phyloP scores from a whole-genome alignment of 805 yeast genomes.

The Saccharomycopsis amapae region DNA sequence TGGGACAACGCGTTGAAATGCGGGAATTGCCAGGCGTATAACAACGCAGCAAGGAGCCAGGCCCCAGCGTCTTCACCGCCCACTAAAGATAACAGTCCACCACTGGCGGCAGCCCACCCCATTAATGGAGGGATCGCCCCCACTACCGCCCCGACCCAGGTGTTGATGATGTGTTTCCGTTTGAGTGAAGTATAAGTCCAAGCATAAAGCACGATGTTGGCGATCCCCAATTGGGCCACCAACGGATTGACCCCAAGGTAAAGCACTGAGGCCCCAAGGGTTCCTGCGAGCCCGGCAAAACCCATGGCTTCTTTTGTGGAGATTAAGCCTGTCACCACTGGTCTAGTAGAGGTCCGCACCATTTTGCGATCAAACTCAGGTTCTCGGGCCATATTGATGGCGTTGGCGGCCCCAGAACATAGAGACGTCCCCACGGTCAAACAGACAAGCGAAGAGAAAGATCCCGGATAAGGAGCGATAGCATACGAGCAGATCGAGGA shows the following conservation, averaged over 20 bases:
- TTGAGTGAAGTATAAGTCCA: slow-evolving; percentile 91
- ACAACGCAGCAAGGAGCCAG: slow-evolving; percentile 84
- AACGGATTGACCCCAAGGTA: slow-evolving; percentile 78
- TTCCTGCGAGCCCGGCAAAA: slow-evolving; percentile 73
- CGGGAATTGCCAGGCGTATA: slow-evolving; percentile 98
- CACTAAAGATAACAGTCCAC: slow-evolving; percentile 22
- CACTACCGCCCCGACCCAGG: slow-evolving; percentile 99
- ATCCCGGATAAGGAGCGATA: slow-evolving; percentile 74
- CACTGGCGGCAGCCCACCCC: slow-evolving; percentile 92
- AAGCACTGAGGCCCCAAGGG: slow-evolving; percentile 60
- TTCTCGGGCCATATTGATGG: slow-evolving; percentile 95
- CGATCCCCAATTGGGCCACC: slow-evolving; percentile 73
- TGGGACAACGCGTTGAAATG: slow-evolving; percentile 92
- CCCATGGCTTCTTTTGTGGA: slow-evolving; percentile 69
- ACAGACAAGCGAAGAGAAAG: slow-evolving; percentile 60
- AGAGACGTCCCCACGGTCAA: slow-evolving; percentile 81
- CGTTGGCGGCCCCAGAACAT: slow-evolving; percentile 91
- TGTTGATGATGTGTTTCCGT: slow-evolving; percentile 75
- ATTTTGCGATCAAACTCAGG: slow-evolving; percentile 81
- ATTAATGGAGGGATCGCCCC: slow-evolving; percentile 98
- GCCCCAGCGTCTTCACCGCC: slow-evolving; percentile 75
- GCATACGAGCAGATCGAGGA: slow-evolving; percentile 94
- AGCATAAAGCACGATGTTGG: slow-evolving; percentile 76
- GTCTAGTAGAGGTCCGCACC: slow-evolving; percentile 84
- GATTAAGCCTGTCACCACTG: slow-evolving; percentile 79